Base-by-base conservation (phyloP, 2,329 filamentous ascomycete species). In the Rutstroemia sp. region DNA sequence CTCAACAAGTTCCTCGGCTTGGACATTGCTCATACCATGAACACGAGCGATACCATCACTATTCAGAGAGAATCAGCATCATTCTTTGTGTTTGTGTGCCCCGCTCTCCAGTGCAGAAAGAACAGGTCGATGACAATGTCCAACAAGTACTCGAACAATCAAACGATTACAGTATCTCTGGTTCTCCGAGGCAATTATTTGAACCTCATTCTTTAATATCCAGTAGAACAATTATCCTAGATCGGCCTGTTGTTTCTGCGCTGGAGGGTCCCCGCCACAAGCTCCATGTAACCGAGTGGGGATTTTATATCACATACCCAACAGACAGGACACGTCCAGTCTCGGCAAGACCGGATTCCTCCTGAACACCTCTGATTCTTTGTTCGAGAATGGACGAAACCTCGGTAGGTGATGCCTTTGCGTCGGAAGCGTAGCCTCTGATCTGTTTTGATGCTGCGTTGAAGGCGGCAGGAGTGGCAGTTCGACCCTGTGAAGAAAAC, bases 11-110 rank as follows among this genome's bases (percentile, higher is more conserved):
- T 99, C 94, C 81, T 99, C 94, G 71, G 94, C 92, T 85, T 99
- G 94, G 80, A 99, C 94, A 77, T 99, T 99, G 88, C 85, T 90
- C 90, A 99, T 92, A 75, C 94, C 94, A 79, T 99, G 92, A 70
- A 99, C 92, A 92, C 94, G 92, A 76, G 94, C 94, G 74, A 99
- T 99, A 95, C 94, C 94, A 82, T 99, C 94, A 94, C 94, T 97
- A 70, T 76, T 59, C 57, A 64, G 44, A 59, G 58, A 42, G 8
- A 42, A 59, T 68, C 57, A 68, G 65, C 55, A 56, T 46, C 49
- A 25, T 47, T 52, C 39, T 46, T 27, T 27, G 7, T 5, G 25
- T 27, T 27, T 27, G 7, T 27, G 25, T 27, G 5, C 25, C 25
- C 25, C 25, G 25, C 25, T 27, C 25, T 27, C 25, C 25, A 27